phyloP scores from a whole-genome alignment of 768 basidiomycete species.

The Tricholoma saponaceum region DNA sequence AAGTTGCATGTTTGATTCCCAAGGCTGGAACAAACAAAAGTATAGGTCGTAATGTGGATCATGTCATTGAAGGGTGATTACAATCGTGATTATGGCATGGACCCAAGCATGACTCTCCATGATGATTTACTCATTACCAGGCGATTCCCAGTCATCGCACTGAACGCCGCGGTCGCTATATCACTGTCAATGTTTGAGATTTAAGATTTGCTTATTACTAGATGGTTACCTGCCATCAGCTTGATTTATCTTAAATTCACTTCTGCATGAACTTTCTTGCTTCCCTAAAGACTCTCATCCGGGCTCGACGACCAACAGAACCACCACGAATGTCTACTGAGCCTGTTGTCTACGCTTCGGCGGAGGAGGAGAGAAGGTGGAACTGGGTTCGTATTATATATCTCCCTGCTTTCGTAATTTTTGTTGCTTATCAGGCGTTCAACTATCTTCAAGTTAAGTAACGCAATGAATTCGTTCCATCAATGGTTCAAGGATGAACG shows the following conservation, averaged over 20 bases:
- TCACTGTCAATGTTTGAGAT: too few relatives aligned
- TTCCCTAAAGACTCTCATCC: background rate
- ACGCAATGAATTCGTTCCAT: conserved; percentile 35
- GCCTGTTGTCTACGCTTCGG: conserved; percentile 5
- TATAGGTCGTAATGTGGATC: background rate
- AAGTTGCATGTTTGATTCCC: too few relatives aligned
- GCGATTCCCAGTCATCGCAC: too few relatives aligned
- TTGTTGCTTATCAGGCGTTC: background rate
- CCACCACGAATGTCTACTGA: background rate
- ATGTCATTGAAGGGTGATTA: background rate
- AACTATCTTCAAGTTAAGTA: conserved; percentile 19
- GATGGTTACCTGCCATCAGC: too few relatives aligned
- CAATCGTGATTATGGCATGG: too few relatives aligned
- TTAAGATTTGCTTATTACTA: too few relatives aligned
- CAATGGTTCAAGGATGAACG: conserved; percentile 38
- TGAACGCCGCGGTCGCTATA: too few relatives aligned
- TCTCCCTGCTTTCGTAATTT: background rate
- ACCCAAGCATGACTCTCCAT: too few relatives aligned
- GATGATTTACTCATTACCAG: background rate
- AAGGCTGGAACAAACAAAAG: too few relatives aligned
- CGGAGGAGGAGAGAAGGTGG: conserved; percentile 21
- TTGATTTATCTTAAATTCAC: background rate
- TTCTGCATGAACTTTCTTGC: background rate
- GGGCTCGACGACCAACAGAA: background rate
- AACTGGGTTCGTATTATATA: conserved; percentile 15